Evolutionary conservation across 805 yeast species (phyloP).

Genomic region (Novakomyces olei): DNA sequence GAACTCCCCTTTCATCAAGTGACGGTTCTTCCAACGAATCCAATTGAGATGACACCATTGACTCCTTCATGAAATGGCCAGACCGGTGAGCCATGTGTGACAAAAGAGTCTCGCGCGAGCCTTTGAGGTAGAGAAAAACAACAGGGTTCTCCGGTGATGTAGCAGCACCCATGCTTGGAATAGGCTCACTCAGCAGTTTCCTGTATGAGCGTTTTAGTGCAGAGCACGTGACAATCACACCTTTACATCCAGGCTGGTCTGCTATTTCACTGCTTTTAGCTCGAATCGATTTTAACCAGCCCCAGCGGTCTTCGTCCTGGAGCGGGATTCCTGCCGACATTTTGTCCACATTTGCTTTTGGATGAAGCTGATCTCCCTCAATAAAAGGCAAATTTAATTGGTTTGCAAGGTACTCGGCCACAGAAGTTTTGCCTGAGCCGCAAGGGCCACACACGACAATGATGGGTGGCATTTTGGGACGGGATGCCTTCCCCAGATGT

Average conservation of each 20-base stretch:
- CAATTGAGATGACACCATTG: slow-evolving; percentile 11
- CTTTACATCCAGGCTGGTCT: slow-evolving; percentile 13
- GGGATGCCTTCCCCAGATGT: too few species aligned
- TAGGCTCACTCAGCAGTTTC: slow-evolving; percentile 35
- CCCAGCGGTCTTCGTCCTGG: slow-evolving; percentile 80
- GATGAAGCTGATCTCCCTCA: slow-evolving; percentile 49
- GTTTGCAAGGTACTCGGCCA: slow-evolving; percentile 31
- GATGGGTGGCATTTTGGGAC: too few species aligned
- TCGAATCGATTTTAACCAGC: slow-evolving; percentile 43
- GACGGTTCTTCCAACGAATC: slow-evolving; percentile 9
- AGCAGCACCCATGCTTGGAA: too few species aligned
- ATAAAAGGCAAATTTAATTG: slow-evolving; percentile 32
- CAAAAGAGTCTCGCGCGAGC: slow-evolving; percentile 37
- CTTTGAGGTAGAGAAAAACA: slow-evolving; percentile 42
- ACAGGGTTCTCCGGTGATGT: slow-evolving; percentile 15
- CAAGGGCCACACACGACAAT: slow-evolving; percentile 70
- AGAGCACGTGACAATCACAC: slow-evolving; percentile 45
- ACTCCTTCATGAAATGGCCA: slow-evolving; percentile 55
- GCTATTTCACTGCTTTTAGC: slow-evolving; percentile 18
- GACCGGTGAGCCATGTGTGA: slow-evolving; percentile 40
- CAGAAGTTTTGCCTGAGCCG: slow-evolving; percentile 83
- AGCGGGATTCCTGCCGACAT: slow-evolving; percentile 68
- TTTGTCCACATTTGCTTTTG: slow-evolving; percentile 39
- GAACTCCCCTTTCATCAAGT: not conserved
- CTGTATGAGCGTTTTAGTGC: slow-evolving; percentile 60